Conservation (phyloP, 2,329 filamentous ascomycete species). For the Talaromyces sp. region DNA sequence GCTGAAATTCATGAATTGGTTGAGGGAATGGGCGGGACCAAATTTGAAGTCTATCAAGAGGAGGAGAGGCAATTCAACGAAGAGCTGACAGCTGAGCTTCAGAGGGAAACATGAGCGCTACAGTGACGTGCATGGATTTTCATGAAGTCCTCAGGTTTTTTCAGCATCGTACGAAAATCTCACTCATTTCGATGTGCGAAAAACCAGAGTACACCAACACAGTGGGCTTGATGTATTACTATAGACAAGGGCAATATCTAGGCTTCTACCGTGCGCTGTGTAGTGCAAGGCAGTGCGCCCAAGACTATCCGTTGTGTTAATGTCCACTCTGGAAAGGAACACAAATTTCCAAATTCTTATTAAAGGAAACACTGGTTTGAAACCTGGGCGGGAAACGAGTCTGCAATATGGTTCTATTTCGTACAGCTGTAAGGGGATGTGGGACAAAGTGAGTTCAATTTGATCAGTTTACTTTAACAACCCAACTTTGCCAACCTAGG, state of each 20-base stretch:
- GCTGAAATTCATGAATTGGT: neutral
- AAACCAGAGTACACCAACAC: no score
- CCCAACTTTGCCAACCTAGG: neutral
- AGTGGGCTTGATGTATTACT: no score
- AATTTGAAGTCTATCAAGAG: conserved; percentile 3
- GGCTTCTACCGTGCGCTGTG: no score
- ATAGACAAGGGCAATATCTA: no score
- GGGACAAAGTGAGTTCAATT: neutral
- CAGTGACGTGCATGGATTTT: no score
- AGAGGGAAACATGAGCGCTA: neutral
- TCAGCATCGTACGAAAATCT: no score
- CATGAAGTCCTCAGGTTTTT: no score
- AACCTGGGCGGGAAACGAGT: neutral
- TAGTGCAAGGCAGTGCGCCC: no score
- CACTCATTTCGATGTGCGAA: no score
- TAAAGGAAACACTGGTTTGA: neutral
- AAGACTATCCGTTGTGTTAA: no score
- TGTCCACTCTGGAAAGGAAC: no score
- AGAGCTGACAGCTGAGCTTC: neutral
- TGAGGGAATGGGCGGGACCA: neutral
- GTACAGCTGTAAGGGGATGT: neutral
- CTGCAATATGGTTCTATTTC: neutral
- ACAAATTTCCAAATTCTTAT: no score
- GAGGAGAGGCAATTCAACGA: neutral
- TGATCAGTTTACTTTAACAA: neutral